Evolutionary conservation across 129 eudicot genomes (phyloP), one percentile per base, ranked within the genome.

Genomic region (Chrysanthemum makinoi): DNA sequence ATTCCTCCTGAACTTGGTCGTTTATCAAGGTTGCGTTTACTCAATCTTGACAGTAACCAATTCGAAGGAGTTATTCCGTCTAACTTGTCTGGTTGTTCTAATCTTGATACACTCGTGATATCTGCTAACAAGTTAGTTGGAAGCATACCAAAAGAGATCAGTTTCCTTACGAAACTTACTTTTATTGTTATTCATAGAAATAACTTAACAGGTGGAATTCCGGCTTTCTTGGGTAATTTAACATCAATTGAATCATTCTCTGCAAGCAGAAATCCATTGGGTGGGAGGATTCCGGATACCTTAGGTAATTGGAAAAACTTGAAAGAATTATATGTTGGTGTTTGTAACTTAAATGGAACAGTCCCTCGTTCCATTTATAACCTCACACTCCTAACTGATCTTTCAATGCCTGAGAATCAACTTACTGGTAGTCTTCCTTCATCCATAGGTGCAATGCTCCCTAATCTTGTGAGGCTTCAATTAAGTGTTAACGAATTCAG

Each of bases 351-450:
- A n/a, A 8, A 0, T 30, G 78, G 82, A 30, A 66, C 35, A 28
- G 20, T 79, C 61, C 82, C 82, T 30, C 9, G 1, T 10, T 79
- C 63, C 17, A 30, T 79, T 17, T 79, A 55, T 61, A 79, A 79
- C 39, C 60, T 72, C 19, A 55, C 78, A 2, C 19, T 54, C 1
- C 47, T 79, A 13, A 35, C 47, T 9, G 0, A 35, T 52, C 2
- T 70, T 6, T 65, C 70, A 2, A 15, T 77, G 24, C 3, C 81
- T 18, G 48, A 60, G 0, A 77, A 77, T 50, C 59, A 70, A 0
- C 69, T 77, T 19, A 51, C 12, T 0, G 77, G 81, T 1, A 70
- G 66, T 50, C 72, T 77, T 62, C 81, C 81, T 2, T 14, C 71
- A 8, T 3, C 54, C 16, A 18, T 77, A 3, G 77, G 76, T 56